Evolutionary conservation across 495 filamentous ascomycete genomes (phyloP), one percentile per base, ranked within the genome.

Genomic region (Aspergillus heteromorphus): DNA sequence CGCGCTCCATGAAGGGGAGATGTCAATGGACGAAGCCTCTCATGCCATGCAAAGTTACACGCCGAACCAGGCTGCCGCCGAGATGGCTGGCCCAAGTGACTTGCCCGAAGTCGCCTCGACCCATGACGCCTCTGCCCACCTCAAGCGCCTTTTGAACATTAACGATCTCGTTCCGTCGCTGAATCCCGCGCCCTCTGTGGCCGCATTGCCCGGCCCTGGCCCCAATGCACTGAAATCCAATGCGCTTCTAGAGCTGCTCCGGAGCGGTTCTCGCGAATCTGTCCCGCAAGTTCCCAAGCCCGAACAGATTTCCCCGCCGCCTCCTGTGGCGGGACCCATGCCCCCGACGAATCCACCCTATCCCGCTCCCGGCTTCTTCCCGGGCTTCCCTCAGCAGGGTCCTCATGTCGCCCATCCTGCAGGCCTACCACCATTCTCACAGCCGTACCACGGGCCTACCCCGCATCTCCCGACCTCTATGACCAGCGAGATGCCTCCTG

Each of bases 61-160:
- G 6, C 58, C 64, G 8, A 53, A 50, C 8, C 63, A 58, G 41
- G 21, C 49, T 4, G 42, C 50, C 42, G 43, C 56, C 1, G 61
- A 65, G 42, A 25, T 65, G 61, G 65, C 57, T 21, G 50, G 63
- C 25, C 62, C 68, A n/a, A 75, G 71, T 45, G 71, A 76, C 52
- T 61, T 76, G 29, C 74, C 71, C 18, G 73, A 74, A 56, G 68
- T 72, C 20, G 57, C 70, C 17, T 57, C 63, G 1, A 48, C 55
- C 6, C 55, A 68, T 18, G 83, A 83, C 45, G 84, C 80, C n/a
- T 84, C 80, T 2, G 71, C 72, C 30, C 82, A 87, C 48, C 69
- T 90, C 4, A 85, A 83, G 49, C 79, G 78, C 9, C 66, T 89
- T 8, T 74, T 91, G 20, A 83, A 85, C 48, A 80, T 87, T 27